Conservation (phyloP, 176 grass and related monocot genomes). For the Bromus sterilis region DNA sequence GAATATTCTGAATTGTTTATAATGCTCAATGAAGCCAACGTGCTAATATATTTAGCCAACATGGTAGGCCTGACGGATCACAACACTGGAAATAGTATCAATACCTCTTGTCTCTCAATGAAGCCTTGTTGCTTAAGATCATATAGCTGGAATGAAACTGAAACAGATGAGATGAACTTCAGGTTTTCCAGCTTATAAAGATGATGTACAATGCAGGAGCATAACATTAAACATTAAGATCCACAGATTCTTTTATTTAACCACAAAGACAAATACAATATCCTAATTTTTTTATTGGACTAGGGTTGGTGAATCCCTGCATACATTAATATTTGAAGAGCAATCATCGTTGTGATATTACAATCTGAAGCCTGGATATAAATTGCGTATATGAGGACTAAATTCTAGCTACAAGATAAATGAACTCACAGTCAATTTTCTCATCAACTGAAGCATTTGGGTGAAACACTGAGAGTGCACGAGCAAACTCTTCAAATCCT, state of each 20-base stretch:
- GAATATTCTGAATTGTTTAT: not conserved
- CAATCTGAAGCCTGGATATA: not conserved
- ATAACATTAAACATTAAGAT: not conserved
- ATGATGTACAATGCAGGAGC: not conserved
- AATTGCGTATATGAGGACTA: not conserved
- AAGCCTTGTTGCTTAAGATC: conserved; percentile 97
- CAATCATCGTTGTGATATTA: not conserved
- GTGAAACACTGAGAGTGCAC: conserved; percentile 92
- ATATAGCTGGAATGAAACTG: conserved; percentile 94
- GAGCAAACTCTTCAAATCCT: conserved; percentile 94
- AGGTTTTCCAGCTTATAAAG: not conserved
- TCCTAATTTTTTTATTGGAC: not conserved
- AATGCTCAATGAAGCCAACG: no score
- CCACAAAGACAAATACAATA: not conserved
- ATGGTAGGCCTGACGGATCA: not conserved
- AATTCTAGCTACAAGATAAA: conserved; percentile 18
- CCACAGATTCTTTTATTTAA: not conserved
- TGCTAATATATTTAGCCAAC: not conserved
- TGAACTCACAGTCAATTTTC: conserved; percentile 86
- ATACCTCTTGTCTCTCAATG: conserved; percentile 92
- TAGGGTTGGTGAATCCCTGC: not conserved
- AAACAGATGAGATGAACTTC: conserved; percentile 13
- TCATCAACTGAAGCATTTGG: conserved; percentile 79
- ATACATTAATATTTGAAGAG: not conserved
- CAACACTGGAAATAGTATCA: not conserved